These are phyloP conservation scores for Fusarium luffae DNA, from an alignment of 2,329 filamentous ascomycete species.

Conservation along the genomic window DNA sequence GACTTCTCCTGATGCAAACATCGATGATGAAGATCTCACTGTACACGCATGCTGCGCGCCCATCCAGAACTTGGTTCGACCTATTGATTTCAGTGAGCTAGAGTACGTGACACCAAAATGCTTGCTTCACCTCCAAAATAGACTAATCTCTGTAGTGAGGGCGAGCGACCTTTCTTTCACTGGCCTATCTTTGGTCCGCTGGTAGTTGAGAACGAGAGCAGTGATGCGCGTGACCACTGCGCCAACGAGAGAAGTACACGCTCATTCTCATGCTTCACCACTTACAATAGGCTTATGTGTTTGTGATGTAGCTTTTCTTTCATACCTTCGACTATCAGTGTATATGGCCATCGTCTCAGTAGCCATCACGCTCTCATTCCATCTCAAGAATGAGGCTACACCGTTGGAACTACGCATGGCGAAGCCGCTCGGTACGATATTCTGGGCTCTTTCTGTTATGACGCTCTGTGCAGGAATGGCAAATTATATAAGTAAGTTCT, in stretches of 20 bases:
- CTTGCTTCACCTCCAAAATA: background rate
- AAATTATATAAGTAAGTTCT: slow-evolving; percentile 81
- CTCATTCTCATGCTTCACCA: background rate
- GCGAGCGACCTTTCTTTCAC: slow-evolving; percentile 21
- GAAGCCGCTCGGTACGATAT: slow-evolving; percentile 84
- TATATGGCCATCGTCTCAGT: slow-evolving; percentile 92
- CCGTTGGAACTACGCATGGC: slow-evolving; percentile 79
- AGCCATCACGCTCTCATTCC: slow-evolving; percentile 93
- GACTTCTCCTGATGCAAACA: slow-evolving; percentile 23
- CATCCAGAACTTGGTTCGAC: slow-evolving; percentile 52
- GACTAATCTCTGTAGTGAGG: slow-evolving; percentile 6
- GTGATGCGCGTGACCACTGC: slow-evolving; percentile 81
- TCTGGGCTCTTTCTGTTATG: slow-evolving; percentile 84
- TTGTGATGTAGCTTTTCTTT: slow-evolving; percentile 73
- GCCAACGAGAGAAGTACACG: slow-evolving; percentile 76
- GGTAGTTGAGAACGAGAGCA: slow-evolving; percentile 78
- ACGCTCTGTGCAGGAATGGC: slow-evolving; percentile 81
- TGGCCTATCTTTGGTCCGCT: slow-evolving; percentile 73
- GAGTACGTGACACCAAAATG: slow-evolving; percentile 45
- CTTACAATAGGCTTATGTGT: background rate
- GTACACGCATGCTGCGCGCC: slow-evolving; percentile 54
- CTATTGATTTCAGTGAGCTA: slow-evolving; percentile 59
- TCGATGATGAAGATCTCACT: slow-evolving; percentile 51
- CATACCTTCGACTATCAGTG: slow-evolving; percentile 87
- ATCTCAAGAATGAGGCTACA: slow-evolving; percentile 80